phyloP scores from a whole-genome alignment of 2,329 filamentous ascomycete genomes.

The Colletotrichum tofieldiae region DNA sequence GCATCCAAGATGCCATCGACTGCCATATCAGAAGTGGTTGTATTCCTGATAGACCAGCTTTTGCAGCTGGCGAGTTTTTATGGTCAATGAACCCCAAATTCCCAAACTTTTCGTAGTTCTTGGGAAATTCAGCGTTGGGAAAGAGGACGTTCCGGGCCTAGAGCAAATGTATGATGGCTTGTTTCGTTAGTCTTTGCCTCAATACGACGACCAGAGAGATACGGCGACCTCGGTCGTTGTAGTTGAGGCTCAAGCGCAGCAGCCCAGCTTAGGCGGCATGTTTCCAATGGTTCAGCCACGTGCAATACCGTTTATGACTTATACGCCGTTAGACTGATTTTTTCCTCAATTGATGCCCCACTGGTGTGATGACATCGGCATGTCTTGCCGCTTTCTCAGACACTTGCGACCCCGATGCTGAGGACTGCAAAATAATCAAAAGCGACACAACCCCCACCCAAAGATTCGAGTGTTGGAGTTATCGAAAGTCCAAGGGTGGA shows the following conservation, averaged over 20 bases:
- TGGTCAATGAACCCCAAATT: too few species aligned
- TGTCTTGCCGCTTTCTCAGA: background rate
- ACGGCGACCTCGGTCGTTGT: background rate
- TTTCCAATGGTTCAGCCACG: slow-evolving; percentile 3
- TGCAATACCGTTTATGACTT: background rate
- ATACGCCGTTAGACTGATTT: too few species aligned
- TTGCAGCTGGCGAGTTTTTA: background rate
- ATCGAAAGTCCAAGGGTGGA: slow-evolving; percentile 4
- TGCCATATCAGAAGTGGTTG: background rate
- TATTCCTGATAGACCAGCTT: background rate
- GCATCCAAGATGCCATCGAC: slow-evolving; percentile 9
- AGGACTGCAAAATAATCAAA: background rate
- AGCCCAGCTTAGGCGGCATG: too few species aligned
- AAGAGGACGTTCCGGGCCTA: too few species aligned
- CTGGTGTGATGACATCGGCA: background rate
- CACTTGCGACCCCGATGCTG: background rate
- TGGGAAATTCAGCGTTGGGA: background rate
- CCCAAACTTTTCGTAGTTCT: too few species aligned
- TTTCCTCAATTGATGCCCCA: background rate
- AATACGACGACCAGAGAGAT: background rate
- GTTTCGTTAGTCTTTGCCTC: too few species aligned
- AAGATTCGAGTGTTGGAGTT: background rate
- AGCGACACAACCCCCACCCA: background rate
- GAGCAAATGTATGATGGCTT: background rate
- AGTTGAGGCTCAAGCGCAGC: slow-evolving; percentile 1